A percentile compares a stretch with the other conserved stretches of the same genome.
Conservation (phyloP, 345 rosid species). For the Salix viminalis region DNA sequence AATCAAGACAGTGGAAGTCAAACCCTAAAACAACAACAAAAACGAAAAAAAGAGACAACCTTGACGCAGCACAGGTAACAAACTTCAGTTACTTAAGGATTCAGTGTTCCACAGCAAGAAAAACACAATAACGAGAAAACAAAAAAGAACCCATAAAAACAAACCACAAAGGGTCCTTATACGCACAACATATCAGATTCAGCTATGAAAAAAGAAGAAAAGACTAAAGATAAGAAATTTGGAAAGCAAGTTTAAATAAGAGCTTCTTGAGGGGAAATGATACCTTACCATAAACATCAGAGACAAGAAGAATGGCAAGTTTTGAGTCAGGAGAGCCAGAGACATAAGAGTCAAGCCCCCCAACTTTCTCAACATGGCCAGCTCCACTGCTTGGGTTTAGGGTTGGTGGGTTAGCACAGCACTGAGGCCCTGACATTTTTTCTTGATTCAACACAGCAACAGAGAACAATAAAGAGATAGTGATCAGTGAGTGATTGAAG, state of each 20-base stretch:
- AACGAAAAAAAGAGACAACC: background rate
- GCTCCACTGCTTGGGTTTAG: slow-evolving; percentile 45
- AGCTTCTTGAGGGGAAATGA: too few relatives aligned
- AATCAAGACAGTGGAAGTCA: background rate
- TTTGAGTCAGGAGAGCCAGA: slow-evolving; percentile 55
- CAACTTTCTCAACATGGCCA: slow-evolving; percentile 58
- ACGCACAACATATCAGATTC: background rate
- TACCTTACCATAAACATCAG: slow-evolving; percentile 48
- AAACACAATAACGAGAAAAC: background rate
- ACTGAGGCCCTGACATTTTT: slow-evolving; percentile 65
- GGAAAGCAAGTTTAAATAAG: too few relatives aligned
- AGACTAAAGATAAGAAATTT: too few relatives aligned
- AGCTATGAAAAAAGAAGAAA: background rate
- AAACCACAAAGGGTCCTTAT: background rate
- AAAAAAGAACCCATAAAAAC: too few relatives aligned
- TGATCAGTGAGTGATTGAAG: too few relatives aligned
- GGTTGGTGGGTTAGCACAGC: slow-evolving; percentile 69
- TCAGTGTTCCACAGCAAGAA: background rate
- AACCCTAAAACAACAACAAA: background rate
- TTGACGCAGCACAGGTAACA: background rate
- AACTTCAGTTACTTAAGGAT: too few relatives aligned
- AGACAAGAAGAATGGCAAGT: slow-evolving; percentile 54
- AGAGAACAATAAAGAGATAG: background rate
- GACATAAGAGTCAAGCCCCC: slow-evolving; percentile 61
- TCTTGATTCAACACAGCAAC: background rate